Percentiles rank a stretch among this genome's conserved stretches.
Evolutionary conservation across 306 rosid species (phyloP).

Genomic region (Rubus parviflorus): DNA sequence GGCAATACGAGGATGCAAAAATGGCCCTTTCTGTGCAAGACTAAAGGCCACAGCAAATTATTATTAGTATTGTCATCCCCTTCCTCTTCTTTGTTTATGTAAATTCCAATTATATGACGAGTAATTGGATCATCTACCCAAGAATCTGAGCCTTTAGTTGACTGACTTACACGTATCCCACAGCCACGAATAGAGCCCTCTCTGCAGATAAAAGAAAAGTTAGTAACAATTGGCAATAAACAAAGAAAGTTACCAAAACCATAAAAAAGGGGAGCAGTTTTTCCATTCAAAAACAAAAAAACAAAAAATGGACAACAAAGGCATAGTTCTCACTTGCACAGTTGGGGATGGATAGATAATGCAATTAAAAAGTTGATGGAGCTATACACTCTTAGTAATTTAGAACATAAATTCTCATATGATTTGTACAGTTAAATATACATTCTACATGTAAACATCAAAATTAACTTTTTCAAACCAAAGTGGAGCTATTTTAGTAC

Average conservation of each 20-base stretch:
- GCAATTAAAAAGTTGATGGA: neutral
- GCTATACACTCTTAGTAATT: neutral
- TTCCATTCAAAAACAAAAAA: neutral
- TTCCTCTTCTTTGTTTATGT: slow-evolving; percentile 54
- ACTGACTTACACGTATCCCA: slow-evolving; percentile 67
- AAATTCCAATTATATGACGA: slow-evolving; percentile 69
- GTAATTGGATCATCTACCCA: slow-evolving; percentile 97
- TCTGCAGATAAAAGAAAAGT: slow-evolving; percentile 38
- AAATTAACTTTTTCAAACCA: neutral
- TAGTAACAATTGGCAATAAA: neutral
- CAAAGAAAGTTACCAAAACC: slow-evolving; percentile 2
- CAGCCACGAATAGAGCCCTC: slow-evolving; percentile 80
- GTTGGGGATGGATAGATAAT: neutral
- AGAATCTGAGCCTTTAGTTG: slow-evolving; percentile 80
- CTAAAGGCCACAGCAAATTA: slow-evolving; percentile 79
- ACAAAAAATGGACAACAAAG: neutral
- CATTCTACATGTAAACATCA: neutral
- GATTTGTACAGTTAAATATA: neutral
- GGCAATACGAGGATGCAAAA: slow-evolving; percentile 69
- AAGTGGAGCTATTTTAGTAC: neutral
- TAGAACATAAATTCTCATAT: neutral
- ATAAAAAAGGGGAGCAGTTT: neutral
- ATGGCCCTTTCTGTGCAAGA: slow-evolving; percentile 68
- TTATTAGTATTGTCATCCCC: slow-evolving; percentile 19
- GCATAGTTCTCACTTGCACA: neutral